Base-by-base conservation (phyloP, 441 rosid species). In the Daphne laureola region DNA sequence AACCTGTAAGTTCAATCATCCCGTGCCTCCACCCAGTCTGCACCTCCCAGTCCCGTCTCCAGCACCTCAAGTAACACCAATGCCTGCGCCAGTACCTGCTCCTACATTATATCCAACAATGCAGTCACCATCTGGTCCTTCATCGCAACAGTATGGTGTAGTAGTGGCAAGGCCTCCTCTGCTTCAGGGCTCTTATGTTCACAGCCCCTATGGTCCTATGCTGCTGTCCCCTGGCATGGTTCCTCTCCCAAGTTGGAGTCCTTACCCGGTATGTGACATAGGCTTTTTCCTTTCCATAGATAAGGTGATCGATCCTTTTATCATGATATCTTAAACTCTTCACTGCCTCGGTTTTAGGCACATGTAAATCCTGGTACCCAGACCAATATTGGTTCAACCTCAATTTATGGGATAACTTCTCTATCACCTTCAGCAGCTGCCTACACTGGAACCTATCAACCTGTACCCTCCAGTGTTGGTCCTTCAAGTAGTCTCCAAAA, bases 1-100 rank as follows among this genome's bases (percentile, higher is more conserved):
- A 23, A 83, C 97, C 1, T 90, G 99, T 70, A 82, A 86, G 81
- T 93, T 87, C 67, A 83, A 90, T 78, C 97, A 93, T 68, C 93
- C 99, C 4, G 80, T 67, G 23, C 80, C 82, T 53, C 82, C 82
- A 53, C 61, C 66, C 17, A 80, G 80, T 51, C 31, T 64, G 27
- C 85, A 73, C 43, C 60, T 72, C 48, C 78, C 77, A 59, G 65
- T 74, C 0, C 78, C 80, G 55, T 55, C 93, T 63, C 26, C 70
- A 4, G 40, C 78, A 12, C 55, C 82, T 25, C 82, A 72, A 64
- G 78, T 70, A 66, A 78, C 78, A 51, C 69, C 78, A 17, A 21
- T 63, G 51, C 79, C 80, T 45, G 35, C 79, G 8, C 73, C 80
- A 12, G 51, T 70, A 48, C 58, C 83, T 59, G 53, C 68, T 25